phyloP scores from a whole-genome alignment of 805 yeast species.

The Nakazawaea wyomingensis region DNA sequence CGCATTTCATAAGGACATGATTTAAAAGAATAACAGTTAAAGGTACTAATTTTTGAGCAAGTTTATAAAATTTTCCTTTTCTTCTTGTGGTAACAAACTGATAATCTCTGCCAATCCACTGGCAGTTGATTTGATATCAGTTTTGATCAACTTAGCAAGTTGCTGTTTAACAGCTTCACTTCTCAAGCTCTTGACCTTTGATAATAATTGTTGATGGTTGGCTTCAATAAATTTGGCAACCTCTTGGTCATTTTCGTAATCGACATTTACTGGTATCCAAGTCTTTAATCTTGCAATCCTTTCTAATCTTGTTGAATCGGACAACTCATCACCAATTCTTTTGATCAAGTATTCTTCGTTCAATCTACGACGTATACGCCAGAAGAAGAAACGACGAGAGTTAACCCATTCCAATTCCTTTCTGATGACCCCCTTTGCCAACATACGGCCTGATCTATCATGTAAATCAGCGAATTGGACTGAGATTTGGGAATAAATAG shows the following conservation, averaged over 20 bases:
- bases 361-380: constrained; percentile 96
- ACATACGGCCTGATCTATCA: constrained; percentile 96
- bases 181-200: constrained; percentile 57
- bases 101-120: constrained; percentile 52
- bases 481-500: constrained; percentile 86
- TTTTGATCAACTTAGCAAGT: constrained; percentile 53
- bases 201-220: constrained; percentile 59
- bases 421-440: constrained; percentile 86
- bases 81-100: constrained; percentile 47
- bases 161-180: constrained; percentile 61
- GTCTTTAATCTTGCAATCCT: constrained; percentile 82
- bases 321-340: constrained; percentile 60
- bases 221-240: constrained; percentile 86
- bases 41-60: constrained; percentile 20
- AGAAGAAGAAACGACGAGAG: constrained; percentile 95
- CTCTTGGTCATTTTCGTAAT: constrained; percentile 65
- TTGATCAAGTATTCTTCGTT: constrained; percentile 85
- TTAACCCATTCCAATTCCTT: constrained; percentile 81
- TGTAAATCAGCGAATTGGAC: constrained; percentile 97
- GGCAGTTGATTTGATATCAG: constrained; percentile 46
- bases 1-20: not conserved
- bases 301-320: constrained; percentile 61
- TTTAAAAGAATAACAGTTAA: too few species aligned
- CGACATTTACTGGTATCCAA: constrained; percentile 72
- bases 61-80: constrained; percentile 39